Conservation (phyloP, 2,329 filamentous ascomycete species). For the Orbilia ellipsospora region DNA sequence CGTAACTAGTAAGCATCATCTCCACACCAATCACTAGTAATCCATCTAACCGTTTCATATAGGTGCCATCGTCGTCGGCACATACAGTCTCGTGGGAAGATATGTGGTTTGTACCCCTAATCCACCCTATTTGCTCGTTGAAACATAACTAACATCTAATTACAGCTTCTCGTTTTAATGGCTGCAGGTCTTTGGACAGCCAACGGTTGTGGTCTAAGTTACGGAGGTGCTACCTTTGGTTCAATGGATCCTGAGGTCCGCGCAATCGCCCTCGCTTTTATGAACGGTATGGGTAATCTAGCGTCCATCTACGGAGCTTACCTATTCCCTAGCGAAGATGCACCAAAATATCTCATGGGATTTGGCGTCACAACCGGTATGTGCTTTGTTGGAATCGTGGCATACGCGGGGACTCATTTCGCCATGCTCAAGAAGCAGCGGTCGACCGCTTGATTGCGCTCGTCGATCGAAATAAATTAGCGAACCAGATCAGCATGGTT, state of each 20-base stretch:
- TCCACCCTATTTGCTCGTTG: too few relatives aligned
- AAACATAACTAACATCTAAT: slow-evolving; percentile 63
- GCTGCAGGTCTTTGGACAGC: slow-evolving; percentile 68
- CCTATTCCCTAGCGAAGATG: slow-evolving; percentile 66
- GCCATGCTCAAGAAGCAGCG: slow-evolving; percentile 55
- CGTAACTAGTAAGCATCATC: slow-evolving; percentile 22
- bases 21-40: background rate
- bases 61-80: slow-evolving; percentile 61
- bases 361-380: slow-evolving; percentile 63
- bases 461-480: too few relatives aligned
- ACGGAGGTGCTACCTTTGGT: slow-evolving; percentile 66
- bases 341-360: slow-evolving; percentile 66
- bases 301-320: slow-evolving; percentile 70
- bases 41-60: background rate
- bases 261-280: slow-evolving; percentile 67
- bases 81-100: slow-evolving; percentile 67
- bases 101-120: too few relatives aligned
- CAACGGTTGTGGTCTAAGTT: slow-evolving; percentile 68
- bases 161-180: slow-evolving; percentile 68
- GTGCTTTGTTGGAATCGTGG: slow-evolving; percentile 60
- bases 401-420: slow-evolving; percentile 59
- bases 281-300: slow-evolving; percentile 69
- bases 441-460: background rate
- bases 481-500: too few relatives aligned
- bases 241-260: slow-evolving; percentile 66